These are phyloP conservation scores for Carex sylvatica DNA, from an alignment of 202 grass and related monocot species.

Conservation along the genomic window DNA sequence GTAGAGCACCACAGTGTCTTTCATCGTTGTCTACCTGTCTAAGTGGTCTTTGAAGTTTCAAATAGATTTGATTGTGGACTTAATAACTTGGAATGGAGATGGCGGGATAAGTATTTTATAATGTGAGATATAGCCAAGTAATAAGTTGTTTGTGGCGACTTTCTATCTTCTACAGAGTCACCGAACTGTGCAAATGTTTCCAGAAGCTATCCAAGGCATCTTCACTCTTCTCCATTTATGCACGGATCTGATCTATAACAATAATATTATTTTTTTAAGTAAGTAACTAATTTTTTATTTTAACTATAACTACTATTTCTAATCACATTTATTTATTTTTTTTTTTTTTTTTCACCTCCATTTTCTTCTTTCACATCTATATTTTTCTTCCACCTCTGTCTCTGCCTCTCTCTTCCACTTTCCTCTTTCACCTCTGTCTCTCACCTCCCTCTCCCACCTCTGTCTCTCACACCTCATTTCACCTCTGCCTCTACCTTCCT, in stretches of 20 bases:
- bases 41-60: not conserved
- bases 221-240: not conserved
- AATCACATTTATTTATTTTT: too few relatives aligned
- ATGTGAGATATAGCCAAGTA: not conserved
- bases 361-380: too few relatives aligned
- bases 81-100: not conserved
- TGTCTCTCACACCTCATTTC: too few relatives aligned
- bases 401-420: too few relatives aligned
- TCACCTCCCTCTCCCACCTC: too few relatives aligned
- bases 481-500: too few relatives aligned
- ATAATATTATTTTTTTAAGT: too few relatives aligned
- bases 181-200: not conserved
- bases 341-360: too few relatives aligned
- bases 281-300: too few relatives aligned
- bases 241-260: not conserved
- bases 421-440: too few relatives aligned
- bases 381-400: too few relatives aligned
- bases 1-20: constrained; percentile 37
- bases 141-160: not conserved
- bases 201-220: not conserved
- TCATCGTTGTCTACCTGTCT: not conserved
- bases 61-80: not conserved
- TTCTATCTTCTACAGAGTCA: not conserved
- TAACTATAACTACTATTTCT: too few relatives aligned
- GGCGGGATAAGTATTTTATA: not conserved